phyloP scores from a whole-genome alignment of 441 rosid genomes.

The Gossypium gossypioides region DNA sequence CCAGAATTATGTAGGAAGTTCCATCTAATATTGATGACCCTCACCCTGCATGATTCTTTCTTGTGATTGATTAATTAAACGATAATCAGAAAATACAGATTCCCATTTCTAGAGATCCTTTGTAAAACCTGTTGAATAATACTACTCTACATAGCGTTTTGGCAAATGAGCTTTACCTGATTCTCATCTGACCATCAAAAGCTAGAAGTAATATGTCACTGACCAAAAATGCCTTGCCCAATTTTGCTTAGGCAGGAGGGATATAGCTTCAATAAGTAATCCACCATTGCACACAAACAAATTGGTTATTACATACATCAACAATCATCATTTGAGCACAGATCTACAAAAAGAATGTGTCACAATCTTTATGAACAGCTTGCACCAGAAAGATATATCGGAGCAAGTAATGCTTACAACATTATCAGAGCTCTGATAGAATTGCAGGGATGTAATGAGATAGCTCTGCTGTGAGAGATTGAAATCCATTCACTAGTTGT shows the following conservation, averaged over 20 bases:
- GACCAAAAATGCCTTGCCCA: background rate
- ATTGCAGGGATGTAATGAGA: slow-evolving; percentile 98
- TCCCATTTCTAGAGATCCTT: background rate
- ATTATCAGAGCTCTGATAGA: slow-evolving; percentile 78
- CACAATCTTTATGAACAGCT: slow-evolving; percentile 16
- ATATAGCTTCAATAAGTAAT: background rate
- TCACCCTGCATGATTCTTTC: background rate
- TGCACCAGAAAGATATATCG: slow-evolving; percentile 8
- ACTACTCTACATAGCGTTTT: background rate
- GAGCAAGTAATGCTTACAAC: slow-evolving; percentile 11
- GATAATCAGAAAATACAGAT: background rate
- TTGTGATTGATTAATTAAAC: background rate
- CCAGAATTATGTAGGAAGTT: background rate
- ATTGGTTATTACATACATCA: slow-evolving; percentile 15
- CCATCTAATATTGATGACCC: background rate
- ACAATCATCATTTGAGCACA: slow-evolving; percentile 11
- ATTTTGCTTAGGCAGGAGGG: background rate
- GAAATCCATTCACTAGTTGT: slow-evolving; percentile 95
- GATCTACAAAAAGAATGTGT: slow-evolving; percentile 2
- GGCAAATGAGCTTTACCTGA: background rate
- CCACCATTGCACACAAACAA: slow-evolving; percentile 13
- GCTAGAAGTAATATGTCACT: background rate
- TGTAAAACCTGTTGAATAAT: background rate
- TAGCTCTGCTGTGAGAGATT: slow-evolving; percentile 95
- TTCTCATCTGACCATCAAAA: slow-evolving; percentile 5